Percentiles rank a stretch among this genome's conserved stretches.
These are phyloP conservation scores for Saccharomycopsis crataegensis DNA, from an alignment of 1,139 yeast genomes.

Conservation along the genomic window DNA sequence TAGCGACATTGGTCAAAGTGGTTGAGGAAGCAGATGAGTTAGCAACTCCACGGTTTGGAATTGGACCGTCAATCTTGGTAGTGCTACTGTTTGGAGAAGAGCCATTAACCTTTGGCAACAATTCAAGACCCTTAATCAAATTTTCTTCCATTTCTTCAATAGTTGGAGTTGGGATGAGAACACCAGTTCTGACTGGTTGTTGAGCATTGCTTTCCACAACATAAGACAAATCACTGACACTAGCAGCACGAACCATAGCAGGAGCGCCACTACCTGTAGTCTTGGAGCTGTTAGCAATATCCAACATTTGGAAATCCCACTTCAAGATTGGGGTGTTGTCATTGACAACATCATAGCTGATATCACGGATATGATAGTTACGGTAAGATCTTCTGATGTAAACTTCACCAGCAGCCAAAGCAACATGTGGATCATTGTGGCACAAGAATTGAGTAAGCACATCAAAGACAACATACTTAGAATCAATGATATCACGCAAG, in stretches of 20 bases:
- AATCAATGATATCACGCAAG: constrained; percentile 87
- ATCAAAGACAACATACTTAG: constrained; percentile 93
- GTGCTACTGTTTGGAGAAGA: constrained; percentile 23
- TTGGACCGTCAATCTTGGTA: constrained; percentile 31
- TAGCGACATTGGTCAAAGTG: constrained; percentile 67
- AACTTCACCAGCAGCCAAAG: constrained; percentile 94
- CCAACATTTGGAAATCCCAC: constrained; percentile 83
- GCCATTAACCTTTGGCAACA: constrained; percentile 41
- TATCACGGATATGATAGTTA: constrained; percentile 70
- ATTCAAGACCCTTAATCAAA: constrained; percentile 67
- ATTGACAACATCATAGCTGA: constrained; percentile 22
- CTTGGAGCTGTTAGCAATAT: constrained; percentile 50
- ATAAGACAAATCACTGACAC: constrained; percentile 86
- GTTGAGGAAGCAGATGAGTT: constrained; percentile 25
- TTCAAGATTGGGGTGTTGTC: constrained; percentile 62
- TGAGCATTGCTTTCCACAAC: constrained; percentile 59
- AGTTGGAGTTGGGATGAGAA: constrained; percentile 74
- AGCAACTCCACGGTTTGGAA: constrained; percentile 37
- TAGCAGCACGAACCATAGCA: constrained; percentile 73
- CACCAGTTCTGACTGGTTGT: constrained; percentile 74
- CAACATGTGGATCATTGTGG: constrained; percentile 79
- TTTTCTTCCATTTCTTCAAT: constrained; percentile 87
- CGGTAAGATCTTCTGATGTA: constrained; percentile 95
- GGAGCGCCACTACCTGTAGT: constrained; percentile 32
- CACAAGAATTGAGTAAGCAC: constrained; percentile 87